These are phyloP conservation scores for Rugonectria rugulosa DNA, from an alignment of 2,329 filamentous ascomycete genomes.

Conservation along the genomic window DNA sequence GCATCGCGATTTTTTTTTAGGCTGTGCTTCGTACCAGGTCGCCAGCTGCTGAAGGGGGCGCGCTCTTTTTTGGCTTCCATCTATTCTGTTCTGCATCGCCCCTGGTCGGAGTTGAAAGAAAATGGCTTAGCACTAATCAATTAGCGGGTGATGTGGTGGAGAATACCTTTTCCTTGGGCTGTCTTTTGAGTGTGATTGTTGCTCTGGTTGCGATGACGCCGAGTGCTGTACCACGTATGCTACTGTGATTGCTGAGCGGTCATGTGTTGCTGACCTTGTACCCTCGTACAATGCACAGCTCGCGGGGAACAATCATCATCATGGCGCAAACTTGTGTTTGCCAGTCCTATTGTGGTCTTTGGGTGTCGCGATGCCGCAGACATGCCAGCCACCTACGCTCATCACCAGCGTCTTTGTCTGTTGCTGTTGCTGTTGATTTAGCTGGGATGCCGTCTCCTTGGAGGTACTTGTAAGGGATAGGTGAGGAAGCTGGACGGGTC, in stretches of 20 bases:
- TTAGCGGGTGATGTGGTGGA: not conserved
- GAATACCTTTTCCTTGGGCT: not conserved
- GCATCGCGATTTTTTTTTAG: constrained; percentile 12
- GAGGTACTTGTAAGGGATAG: not conserved
- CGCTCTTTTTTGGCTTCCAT: constrained; percentile 13
- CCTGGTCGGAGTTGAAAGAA: constrained; percentile 18
- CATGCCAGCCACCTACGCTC: not conserved
- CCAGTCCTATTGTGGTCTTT: not conserved
- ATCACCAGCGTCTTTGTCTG: constrained; percentile 6
- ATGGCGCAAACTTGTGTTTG: too few relatives aligned
- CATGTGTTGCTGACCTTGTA: not conserved
- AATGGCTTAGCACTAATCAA: not conserved
- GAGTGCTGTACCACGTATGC: not conserved
- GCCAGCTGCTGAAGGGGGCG: too few relatives aligned
- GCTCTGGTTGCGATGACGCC: not conserved
- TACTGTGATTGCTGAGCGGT: not conserved
- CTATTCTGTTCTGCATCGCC: constrained; percentile 15
- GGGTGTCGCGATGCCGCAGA: not conserved
- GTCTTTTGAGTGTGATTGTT: not conserved
- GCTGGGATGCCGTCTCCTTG: too few relatives aligned
- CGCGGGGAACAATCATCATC: not conserved
- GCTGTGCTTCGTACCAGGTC: too few relatives aligned
- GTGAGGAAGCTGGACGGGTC: constrained; percentile 6
- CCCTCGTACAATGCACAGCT: too few relatives aligned
- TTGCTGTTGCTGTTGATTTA: too few relatives aligned